These are phyloP conservation scores for Fusarium sp. DNA, from an alignment of 2,329 filamentous ascomycete species.

Conservation along the genomic window DNA sequence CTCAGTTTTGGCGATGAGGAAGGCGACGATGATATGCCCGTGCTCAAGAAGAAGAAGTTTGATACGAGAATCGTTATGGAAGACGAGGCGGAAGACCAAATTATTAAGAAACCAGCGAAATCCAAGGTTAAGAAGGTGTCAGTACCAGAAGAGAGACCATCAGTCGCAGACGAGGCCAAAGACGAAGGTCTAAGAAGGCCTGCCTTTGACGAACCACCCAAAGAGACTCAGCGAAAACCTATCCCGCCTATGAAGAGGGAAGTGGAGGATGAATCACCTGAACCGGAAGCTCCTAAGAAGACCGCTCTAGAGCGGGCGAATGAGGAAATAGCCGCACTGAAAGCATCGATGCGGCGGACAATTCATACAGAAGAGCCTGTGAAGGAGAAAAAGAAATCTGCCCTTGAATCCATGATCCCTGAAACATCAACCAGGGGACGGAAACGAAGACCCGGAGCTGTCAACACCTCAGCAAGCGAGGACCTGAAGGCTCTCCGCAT, in stretches of 20 bases:
- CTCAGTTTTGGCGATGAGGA: slow-evolving; percentile 83
- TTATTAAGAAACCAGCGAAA: slow-evolving; percentile 42
- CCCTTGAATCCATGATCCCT: slow-evolving; percentile 80
- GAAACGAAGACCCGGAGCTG: slow-evolving; percentile 71
- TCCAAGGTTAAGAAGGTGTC: slow-evolving; percentile 47
- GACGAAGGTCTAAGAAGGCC: not conserved
- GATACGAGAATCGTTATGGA: slow-evolving; percentile 78
- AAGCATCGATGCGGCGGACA: slow-evolving; percentile 82
- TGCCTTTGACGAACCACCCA: not conserved
- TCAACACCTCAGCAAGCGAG: slow-evolving; percentile 62
- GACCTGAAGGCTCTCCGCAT: slow-evolving; percentile 75
- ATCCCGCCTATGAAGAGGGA: slow-evolving; percentile 24
- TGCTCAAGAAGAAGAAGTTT: slow-evolving; percentile 81
- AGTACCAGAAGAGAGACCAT: slow-evolving; percentile 33
- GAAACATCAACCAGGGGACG: slow-evolving; percentile 75
- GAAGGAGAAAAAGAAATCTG: slow-evolving; percentile 71
- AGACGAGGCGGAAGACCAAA: slow-evolving; percentile 51
- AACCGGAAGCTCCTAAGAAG: slow-evolving; percentile 52
- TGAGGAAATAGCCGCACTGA: slow-evolving; percentile 82
- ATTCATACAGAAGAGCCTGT: slow-evolving; percentile 59
- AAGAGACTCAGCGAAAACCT: slow-evolving; percentile 20
- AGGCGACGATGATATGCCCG: slow-evolving; percentile 62
- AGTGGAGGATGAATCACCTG: slow-evolving; percentile 35
- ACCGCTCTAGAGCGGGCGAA: slow-evolving; percentile 76
- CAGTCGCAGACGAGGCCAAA: slow-evolving; percentile 26